Base-by-base conservation (phyloP, 805 yeast genomes). In the Cyberlindnera amylophila region DNA sequence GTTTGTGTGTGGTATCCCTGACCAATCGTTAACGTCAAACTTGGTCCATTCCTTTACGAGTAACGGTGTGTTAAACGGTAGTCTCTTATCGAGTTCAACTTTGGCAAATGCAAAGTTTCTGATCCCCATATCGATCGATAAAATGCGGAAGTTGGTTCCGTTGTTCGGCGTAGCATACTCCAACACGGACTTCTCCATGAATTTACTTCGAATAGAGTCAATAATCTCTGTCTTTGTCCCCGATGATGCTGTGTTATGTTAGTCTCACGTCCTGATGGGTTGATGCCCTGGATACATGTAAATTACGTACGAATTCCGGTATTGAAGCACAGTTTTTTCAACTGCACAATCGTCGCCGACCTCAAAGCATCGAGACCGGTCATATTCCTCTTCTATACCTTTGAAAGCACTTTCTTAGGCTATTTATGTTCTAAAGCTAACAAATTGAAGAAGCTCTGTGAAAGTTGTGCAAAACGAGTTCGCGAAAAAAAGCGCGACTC, bases 71-170 rank as follows among this genome's bases (percentile, higher is more conserved):
- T 51, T 51, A 28, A 47, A 52, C 1, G 54, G 58, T 1, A 53
- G 36, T 6, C 42, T 47, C 18, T 56, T 49, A 26, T 51, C 44
- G 47, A 61, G 49, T 26, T 57, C 52, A 13, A 66, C 44, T 29
- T 51, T 50, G 2, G 63, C 32, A 15, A 45, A 55, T 1, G 70
- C 62, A 41, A 67, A 66, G 49, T 68, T 68, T 2, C 60, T 51
- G 6, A 67, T 49, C 3, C 72, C 72, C 45, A 64, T 56, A 42
- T 68, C 72, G 9, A 68, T 59, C 0, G 71, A 60, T 3, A 63
- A 44, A 4, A 67, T 44, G 14, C 49, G 48, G 35, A 59, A 46
- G 14, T 38, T 38, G 2, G 49, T 46, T 2, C 56, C 45, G 19
- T 51, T 36, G 29, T 51, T 53, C 1, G 59, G 59, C 3, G 34